Base-by-base conservation (phyloP, 768 basidiomycete genomes). In the Boletus tylopilopsis region DNA sequence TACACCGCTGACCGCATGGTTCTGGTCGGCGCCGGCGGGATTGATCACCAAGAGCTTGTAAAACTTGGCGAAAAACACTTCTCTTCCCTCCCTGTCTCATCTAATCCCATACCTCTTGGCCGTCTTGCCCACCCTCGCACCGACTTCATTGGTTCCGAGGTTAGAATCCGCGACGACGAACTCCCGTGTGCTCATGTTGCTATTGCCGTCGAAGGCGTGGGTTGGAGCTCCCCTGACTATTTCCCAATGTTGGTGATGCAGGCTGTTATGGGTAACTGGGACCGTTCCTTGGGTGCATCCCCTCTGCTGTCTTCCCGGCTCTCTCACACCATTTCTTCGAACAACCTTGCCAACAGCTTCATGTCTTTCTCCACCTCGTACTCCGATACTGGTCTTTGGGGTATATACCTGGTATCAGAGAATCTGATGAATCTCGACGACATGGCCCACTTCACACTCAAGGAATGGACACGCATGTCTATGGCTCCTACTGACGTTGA, bases 161-260 rank as follows among this genome's bases (percentile, higher is more conserved):
- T 97, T 52, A 88, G 95, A 61, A 73, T 98, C 54, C 87, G 95
- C 41, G 92, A 99, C 67, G 96, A 98, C 73, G 85, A 87, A 48
- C 74, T 88, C 66, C 79, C 85, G 22, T 93, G 91, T 6, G 87
- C 89, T 51, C 88, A 98, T 76, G 79, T 99, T 64, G 95, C 95
- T 55, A 87, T 99, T 62, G 92, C 96, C 25, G 94, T 98, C 39
- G 94, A 98, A 69, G 96, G 96, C 68, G 94, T 95, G 49, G 85
- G 92, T 70, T 97, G 95, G 94, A 90, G 86, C 61, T 93, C 89
- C 10, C 94, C 95, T 24, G 96, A 99, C 73, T 98, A 98, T 78
- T 98, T 91, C 84, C 92, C 94, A 53, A 95, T 99, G 94, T 84
- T 97, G 74, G 94, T 92, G 67, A 90, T 96, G 86, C 91, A 95